Evolutionary conservation across 345 rosid species (phyloP).

Genomic region (Citrus glauca): DNA sequence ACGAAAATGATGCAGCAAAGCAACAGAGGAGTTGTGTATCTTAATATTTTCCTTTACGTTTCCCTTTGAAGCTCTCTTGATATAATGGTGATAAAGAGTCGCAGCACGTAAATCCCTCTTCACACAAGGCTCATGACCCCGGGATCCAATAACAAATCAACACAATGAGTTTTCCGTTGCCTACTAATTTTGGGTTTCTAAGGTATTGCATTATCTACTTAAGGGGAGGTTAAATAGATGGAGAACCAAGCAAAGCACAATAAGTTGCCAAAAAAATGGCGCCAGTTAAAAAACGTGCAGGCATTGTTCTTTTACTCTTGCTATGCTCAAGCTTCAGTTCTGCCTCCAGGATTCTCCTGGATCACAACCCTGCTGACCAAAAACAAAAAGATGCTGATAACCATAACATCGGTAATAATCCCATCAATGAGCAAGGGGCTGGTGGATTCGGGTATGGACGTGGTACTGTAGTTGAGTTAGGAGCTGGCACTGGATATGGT

Average conservation of each 20-base stretch:
- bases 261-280: slow-evolving; percentile 29
- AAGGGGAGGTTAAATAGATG: slow-evolving; percentile 6
- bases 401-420: neutral
- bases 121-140: slow-evolving; percentile 8
- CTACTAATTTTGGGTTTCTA: neutral
- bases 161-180: slow-evolving; percentile 16
- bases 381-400: neutral
- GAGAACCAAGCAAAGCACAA: neutral
- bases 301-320: slow-evolving; percentile 30
- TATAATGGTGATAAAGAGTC: slow-evolving; percentile 9
- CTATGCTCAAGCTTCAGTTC: slow-evolving; percentile 37
- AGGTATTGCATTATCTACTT: slow-evolving; percentile 10
- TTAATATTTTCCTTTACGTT: neutral
- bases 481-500: neutral
- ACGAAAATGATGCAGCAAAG: neutral
- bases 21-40: neutral
- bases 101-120: neutral
- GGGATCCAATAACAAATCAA: slow-evolving; percentile 2
- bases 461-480: slow-evolving; percentile 4
- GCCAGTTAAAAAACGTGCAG: slow-evolving; percentile 19
- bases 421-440: neutral
- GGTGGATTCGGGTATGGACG: slow-evolving; percentile 6
- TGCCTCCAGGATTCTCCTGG: slow-evolving; percentile 40
- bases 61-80: neutral
- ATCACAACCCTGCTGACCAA: slow-evolving; percentile 12